A percentile compares a stretch with the other conserved stretches of the same genome.
Conservation (phyloP, 2,329 filamentous ascomycete species). For the Diaporthe citrichinensis region DNA sequence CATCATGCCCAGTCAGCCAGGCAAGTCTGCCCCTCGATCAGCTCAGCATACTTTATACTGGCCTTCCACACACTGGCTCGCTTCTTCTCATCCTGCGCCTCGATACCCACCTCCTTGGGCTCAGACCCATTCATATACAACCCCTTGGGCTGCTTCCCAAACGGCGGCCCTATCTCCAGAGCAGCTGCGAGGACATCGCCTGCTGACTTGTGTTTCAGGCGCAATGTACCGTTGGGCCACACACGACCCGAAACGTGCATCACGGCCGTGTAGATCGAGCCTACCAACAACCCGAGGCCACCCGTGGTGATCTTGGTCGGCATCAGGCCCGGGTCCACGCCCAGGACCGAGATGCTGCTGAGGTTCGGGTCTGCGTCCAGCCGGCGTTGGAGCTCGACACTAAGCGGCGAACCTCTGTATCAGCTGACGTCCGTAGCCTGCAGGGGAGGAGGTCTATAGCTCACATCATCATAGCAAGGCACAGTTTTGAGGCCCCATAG, state of each 20-base stretch:
- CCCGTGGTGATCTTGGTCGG: slow-evolving; percentile 40
- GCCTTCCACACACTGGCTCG: slow-evolving; percentile 24
- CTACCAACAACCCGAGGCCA: slow-evolving; percentile 42
- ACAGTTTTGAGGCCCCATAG: slow-evolving; percentile 52
- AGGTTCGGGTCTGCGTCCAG: slow-evolving; percentile 48
- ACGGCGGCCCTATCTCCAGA: neutral
- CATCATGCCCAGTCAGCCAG: slow-evolving; percentile 16
- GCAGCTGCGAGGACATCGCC: slow-evolving; percentile 22
- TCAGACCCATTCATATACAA: slow-evolving; percentile 29
- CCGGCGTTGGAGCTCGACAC: slow-evolving; percentile 49
- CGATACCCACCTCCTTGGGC: neutral
- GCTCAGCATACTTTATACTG: neutral
- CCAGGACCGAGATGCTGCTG: slow-evolving; percentile 49
- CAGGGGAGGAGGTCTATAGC: neutral
- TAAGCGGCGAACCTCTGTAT: slow-evolving; percentile 4
- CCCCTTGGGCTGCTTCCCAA: slow-evolving; percentile 16
- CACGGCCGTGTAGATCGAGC: slow-evolving; percentile 28
- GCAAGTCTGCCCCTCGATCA: slow-evolving; percentile 17
- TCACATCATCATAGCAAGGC: slow-evolving; percentile 51
- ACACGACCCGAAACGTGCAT: neutral
- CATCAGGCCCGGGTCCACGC: slow-evolving; percentile 53
- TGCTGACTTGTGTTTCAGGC: slow-evolving; percentile 24
- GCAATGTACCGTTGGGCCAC: slow-evolving; percentile 23
- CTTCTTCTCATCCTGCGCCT: slow-evolving; percentile 23
- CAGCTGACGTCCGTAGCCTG: neutral